These are phyloP conservation scores for Geotrichum carabidarum DNA, from an alignment of 1,139 yeast species.

Conservation along the genomic window DNA sequence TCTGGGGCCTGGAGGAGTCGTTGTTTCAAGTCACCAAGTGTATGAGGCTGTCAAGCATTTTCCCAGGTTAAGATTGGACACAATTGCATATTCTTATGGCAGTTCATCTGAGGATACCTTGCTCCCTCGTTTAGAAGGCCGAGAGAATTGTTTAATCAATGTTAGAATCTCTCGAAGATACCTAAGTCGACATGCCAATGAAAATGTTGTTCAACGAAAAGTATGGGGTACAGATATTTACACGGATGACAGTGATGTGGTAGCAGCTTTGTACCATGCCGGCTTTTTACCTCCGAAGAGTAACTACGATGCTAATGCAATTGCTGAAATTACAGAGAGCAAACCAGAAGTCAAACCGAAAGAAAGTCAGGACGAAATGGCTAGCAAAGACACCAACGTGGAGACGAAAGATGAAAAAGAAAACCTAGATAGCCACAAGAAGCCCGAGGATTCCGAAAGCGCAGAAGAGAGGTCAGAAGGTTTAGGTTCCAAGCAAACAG, in stretches of 20 bases:
- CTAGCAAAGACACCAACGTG: background rate
- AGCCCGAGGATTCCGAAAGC: background rate
- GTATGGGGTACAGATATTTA: constrained; percentile 92
- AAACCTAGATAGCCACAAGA: background rate
- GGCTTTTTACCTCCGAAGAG: constrained; percentile 54
- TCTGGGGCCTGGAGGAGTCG: constrained; percentile 26
- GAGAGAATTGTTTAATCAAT: constrained; percentile 58
- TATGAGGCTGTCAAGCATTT: constrained; percentile 44
- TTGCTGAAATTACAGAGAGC: background rate
- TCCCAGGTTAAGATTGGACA: constrained; percentile 53
- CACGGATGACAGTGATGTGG: constrained; percentile 86
- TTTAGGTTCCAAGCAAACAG: background rate
- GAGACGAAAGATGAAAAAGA: background rate
- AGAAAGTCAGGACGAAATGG: background rate
- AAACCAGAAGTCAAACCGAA: background rate
- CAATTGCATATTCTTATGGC: constrained; percentile 55
- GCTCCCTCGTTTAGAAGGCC: constrained; percentile 41
- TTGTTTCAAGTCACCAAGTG: constrained; percentile 45
- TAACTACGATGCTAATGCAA: constrained; percentile 5
- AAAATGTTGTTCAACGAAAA: constrained; percentile 47
- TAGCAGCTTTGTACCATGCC: constrained; percentile 66
- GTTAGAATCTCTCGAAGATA: constrained; percentile 52
- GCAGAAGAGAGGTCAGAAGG: background rate
- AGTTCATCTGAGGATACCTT: constrained; percentile 23
- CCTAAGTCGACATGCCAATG: constrained; percentile 35